These are phyloP conservation scores for Tylopilus sp. DNA, from an alignment of 768 basidiomycete genomes.

Conservation along the genomic window DNA sequence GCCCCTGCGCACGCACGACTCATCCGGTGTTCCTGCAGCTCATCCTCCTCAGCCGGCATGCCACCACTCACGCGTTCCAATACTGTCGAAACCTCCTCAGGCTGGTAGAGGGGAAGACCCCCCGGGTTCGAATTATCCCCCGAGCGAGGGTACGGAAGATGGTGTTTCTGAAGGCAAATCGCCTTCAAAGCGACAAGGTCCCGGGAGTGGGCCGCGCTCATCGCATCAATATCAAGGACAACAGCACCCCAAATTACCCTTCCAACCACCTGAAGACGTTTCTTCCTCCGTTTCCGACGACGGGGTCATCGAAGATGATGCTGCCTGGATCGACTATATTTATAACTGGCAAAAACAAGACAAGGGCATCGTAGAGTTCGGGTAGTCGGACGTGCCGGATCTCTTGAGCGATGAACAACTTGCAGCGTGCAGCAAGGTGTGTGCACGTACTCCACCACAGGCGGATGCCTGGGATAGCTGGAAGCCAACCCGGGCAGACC, in stretches of 20 bases:
- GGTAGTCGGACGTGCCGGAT: too few relatives aligned
- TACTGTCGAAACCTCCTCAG: too few relatives aligned
- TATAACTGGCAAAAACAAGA: neutral
- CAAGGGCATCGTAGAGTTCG: neutral
- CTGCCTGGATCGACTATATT: slow-evolving; percentile 1
- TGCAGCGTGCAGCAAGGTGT: neutral
- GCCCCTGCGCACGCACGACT: too few relatives aligned
- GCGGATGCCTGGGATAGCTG: neutral
- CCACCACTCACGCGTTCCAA: too few relatives aligned
- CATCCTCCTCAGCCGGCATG: too few relatives aligned
- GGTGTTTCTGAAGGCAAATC: neutral
- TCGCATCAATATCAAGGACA: neutral
- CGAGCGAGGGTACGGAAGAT: neutral
- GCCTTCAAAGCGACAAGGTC: neutral
- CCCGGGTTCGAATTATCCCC: neutral
- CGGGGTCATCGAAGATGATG: neutral
- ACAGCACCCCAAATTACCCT: neutral
- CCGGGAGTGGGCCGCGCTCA: neutral
- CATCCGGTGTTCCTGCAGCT: too few relatives aligned
- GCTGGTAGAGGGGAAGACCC: neutral
- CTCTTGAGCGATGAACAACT: neutral
- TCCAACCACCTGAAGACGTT: neutral
- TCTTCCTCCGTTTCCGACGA: neutral
- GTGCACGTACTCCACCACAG: neutral
- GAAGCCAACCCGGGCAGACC: too few relatives aligned